Base-by-base conservation (phyloP, 163 green algal species). In the Coccomyxa subellipsoidea region DNA sequence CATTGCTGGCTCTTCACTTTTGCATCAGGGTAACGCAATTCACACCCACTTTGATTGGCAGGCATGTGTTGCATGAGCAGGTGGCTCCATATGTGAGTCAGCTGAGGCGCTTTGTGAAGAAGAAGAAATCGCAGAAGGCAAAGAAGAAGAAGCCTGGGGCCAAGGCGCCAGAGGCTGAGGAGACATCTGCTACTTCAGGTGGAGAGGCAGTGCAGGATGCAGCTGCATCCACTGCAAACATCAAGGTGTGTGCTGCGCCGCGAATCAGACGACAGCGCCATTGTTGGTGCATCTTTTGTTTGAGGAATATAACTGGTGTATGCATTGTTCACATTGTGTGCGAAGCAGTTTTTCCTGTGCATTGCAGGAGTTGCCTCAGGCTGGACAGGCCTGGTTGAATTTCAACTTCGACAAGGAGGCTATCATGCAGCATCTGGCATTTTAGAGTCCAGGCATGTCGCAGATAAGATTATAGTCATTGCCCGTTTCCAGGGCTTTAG, bases 11-110 rank as follows among this genome's bases (percentile, higher is more conserved):
- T n/a, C n/a, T n/a, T n/a, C n/a, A n/a, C n/a, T n/a, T n/a, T n/a
- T n/a, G n/a, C n/a, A n/a, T n/a, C n/a, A n/a, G n/a, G n/a, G n/a
- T n/a, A n/a, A n/a, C n/a, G n/a, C n/a, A n/a, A n/a, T n/a, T n/a
- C n/a, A n/a, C n/a, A n/a, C n/a, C n/a, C n/a, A n/a, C n/a, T n/a
- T n/a, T n/a, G n/a, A n/a, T n/a, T n/a, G n/a, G n/a, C n/a, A n/a
- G n/a, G n/a, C n/a, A n/a, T n/a, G n/a, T n/a, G n/a, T n/a, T n/a
- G n/a, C n/a, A n/a, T 10, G 35, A 8, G 37, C 69, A 86, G 38
- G 83, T 89, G n/a, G 89, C 79, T 80, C 87, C 80, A 23, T 92
- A 87, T 36, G 70, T 89, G 9, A 88, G 85, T 76, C 87, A 85
- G 73, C 84, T 93, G 35, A 78, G 80, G 12, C 71, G 70, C n/a